Base-by-base conservation (phyloP, 2,329 filamentous ascomycete genomes). In the Aspergillus brasiliensis region DNA sequence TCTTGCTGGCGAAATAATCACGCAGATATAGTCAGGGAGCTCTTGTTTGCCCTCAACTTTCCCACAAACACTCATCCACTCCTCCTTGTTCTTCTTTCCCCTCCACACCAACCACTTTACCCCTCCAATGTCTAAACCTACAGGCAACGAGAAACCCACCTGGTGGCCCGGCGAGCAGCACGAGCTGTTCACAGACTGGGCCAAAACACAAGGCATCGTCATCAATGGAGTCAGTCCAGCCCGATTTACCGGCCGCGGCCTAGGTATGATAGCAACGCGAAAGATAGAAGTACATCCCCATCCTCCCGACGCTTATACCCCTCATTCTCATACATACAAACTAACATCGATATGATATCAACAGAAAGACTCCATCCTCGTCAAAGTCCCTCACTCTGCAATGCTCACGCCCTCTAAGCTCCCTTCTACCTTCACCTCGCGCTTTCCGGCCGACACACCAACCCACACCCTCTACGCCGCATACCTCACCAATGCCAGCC, bases 391-490 rank as follows among this genome's bases (percentile, higher is more conserved):
- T 8, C 81, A 83, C 42, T 75, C 77, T 51, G 82, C 85, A 27
- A 85, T 95, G 54, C 79, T 91, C 53, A 89, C 87, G 28, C 77
- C 86, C n/a, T 81, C 86, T 38, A 84, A 83, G 2, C 81, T 89
- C 10, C 84, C 86, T 7, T 77, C 79, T 28, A 61, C 76, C 2
- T 82, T 92, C 56, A 75, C 80, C 55, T 72, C 76, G 11, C 78
- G 77, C 27, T 81, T 89, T 10, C 81, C 83, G 0, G 78, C 80
- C 17, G 80, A 81, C 15, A 82, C 84, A 46, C 84, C 86, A 1
- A 83, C 90, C 21, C 91, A 96, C 67, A 88, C 87, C 27, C 83
- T 91, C 40, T 81, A 95, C 7, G 89, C 91, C n/a, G 83, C 87
- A 2, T 85, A 87, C 60, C 78, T 93, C 8, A 83, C 85, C 5